phyloP scores from a whole-genome alignment of 306 rosid genomes.

The Calophaca sinica region DNA sequence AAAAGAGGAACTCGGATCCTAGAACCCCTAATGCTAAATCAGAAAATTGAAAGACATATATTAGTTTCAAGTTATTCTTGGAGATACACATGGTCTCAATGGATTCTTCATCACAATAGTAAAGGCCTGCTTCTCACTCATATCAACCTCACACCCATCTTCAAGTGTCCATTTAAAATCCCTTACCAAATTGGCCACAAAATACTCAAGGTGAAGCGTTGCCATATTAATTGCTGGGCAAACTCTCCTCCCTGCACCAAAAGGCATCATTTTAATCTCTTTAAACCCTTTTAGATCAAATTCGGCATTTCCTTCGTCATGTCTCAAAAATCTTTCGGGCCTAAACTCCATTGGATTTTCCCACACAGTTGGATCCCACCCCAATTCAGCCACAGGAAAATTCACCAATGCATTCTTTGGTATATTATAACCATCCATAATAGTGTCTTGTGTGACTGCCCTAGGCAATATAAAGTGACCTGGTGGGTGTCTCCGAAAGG shows the following conservation, averaged over 20 bases:
- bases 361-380: constrained; percentile 67
- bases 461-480: constrained; percentile 64
- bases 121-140: constrained; percentile 58
- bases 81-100: constrained; percentile 48
- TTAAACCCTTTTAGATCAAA: constrained; percentile 60
- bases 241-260: constrained; percentile 68
- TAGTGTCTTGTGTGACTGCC: constrained; percentile 54
- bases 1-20: too few species aligned
- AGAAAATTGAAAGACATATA: too few species aligned
- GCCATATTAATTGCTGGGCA: constrained; percentile 62
- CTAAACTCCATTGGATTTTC: constrained; percentile 68
- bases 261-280: constrained; percentile 72
- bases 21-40: too few species aligned
- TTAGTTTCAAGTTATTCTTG: constrained; percentile 31
- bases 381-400: constrained; percentile 64
- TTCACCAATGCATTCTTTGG: constrained; percentile 62
- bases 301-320: not conserved
- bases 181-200: constrained; percentile 63
- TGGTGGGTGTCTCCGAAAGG: constrained; percentile 61
- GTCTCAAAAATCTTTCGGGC: constrained; percentile 62
- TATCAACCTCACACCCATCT: constrained; percentile 59
- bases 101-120: constrained; percentile 67
- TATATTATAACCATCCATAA: constrained; percentile 52
- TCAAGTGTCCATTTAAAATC: constrained; percentile 54
- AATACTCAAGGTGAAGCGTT: constrained; percentile 55